A percentile compares a stretch with the other conserved stretches of the same genome.
These are phyloP conservation scores for Phlegmacium glaucopus DNA, from an alignment of 768 basidiomycete genomes.

Conservation along the genomic window DNA sequence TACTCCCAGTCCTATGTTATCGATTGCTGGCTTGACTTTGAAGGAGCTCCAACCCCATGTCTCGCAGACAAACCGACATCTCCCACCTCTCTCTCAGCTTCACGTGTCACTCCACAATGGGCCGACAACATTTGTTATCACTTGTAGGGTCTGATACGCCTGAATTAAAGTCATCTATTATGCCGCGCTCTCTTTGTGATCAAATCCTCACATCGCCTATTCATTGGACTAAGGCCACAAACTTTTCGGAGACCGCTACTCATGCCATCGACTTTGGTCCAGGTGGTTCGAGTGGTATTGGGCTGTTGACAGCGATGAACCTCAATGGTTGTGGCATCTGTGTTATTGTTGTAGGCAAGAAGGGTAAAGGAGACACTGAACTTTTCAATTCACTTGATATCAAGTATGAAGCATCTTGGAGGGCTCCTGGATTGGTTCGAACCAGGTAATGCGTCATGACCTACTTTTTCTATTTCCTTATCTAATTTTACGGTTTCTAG, in stretches of 20 bases:
- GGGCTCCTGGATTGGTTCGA: constrained; percentile 79
- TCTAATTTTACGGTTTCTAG: constrained; percentile 34
- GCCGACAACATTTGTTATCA: constrained; percentile 86
- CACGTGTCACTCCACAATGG: constrained; percentile 92
- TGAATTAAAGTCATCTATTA: constrained; percentile 59
- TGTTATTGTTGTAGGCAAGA: constrained; percentile 87
- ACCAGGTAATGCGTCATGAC: constrained; percentile 61
- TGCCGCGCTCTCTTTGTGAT: constrained; percentile 84
- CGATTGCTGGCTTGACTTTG: constrained; percentile 76
- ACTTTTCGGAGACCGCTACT: constrained; percentile 87
- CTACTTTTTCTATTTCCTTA: neutral
- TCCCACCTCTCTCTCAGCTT: constrained; percentile 75
- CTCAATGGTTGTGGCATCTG: constrained; percentile 92
- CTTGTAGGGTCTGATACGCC: constrained; percentile 85
- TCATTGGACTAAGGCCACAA: constrained; percentile 88
- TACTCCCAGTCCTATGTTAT: constrained; percentile 89
- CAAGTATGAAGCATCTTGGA: constrained; percentile 87
- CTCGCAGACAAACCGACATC: constrained; percentile 81
- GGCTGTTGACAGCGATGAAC: constrained; percentile 84
- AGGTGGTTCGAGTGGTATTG: constrained; percentile 91
- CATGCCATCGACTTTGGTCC: constrained; percentile 97
- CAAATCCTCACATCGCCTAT: constrained; percentile 92
- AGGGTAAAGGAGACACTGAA: constrained; percentile 84
- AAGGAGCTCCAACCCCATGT: constrained; percentile 81
- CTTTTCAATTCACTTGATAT: constrained; percentile 66